Evolutionary conservation across 164 flowering plant species (phyloP).

Genomic region (Protea cynaroides): DNA sequence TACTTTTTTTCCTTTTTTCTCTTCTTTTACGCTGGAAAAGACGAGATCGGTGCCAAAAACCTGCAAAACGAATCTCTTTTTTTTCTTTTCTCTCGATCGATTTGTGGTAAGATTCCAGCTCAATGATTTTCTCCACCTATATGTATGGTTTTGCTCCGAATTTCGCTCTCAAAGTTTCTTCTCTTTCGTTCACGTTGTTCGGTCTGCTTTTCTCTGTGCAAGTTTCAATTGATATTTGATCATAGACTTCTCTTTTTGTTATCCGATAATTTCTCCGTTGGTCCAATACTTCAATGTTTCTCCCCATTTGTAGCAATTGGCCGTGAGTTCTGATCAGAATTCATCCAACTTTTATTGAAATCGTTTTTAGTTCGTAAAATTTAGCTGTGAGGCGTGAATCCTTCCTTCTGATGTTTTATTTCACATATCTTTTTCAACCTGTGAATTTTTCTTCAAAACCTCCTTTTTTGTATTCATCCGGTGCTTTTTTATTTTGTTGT

Average conservation of each 20-base stretch:
- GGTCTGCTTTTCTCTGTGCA: not conserved
- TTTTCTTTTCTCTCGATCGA: not conserved
- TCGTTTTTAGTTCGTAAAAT: not conserved
- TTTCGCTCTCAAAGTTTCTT: not conserved
- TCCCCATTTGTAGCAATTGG: not conserved
- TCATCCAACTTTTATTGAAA: not conserved
- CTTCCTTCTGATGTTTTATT: constrained; percentile 48
- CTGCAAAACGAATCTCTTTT: not conserved
- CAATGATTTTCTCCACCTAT: constrained; percentile 6
- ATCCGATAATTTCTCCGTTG: too few species aligned
- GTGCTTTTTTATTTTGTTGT: constrained; percentile 45
- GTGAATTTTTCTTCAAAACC: constrained; percentile 29
- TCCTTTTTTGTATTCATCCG: constrained; percentile 32
- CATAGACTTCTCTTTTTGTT: not conserved
- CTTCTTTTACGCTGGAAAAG: constrained; percentile 17
- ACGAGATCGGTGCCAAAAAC: constrained; percentile 16
- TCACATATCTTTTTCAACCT: constrained; percentile 22
- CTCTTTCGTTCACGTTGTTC: not conserved
- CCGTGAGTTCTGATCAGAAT: not conserved
- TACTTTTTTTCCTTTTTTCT: not conserved
- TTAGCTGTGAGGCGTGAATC: constrained; percentile 4
- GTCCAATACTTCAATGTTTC: too few species aligned
- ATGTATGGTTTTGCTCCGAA: constrained; percentile 1
- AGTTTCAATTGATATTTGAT: not conserved
- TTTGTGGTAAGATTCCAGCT: constrained; percentile 6